Conservation (phyloP, 2,329 filamentous ascomycete species). For the Cryphonectria carpinicola region DNA sequence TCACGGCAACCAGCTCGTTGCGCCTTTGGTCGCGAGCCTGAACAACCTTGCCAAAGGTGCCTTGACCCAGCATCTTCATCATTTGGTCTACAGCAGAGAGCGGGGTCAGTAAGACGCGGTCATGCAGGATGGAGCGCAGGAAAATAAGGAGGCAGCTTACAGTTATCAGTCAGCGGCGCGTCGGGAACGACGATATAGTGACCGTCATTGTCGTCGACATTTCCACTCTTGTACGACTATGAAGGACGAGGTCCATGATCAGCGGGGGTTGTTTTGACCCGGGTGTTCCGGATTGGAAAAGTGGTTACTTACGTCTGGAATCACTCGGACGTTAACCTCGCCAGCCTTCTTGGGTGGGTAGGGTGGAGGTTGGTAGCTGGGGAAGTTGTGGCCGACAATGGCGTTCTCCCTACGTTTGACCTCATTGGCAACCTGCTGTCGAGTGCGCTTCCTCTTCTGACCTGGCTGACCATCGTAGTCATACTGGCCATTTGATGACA, state of each 20-base stretch:
- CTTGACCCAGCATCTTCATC: conserved; percentile 86
- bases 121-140: neutral
- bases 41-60: conserved; percentile 98
- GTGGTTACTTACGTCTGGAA: conserved; percentile 62
- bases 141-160: conserved; percentile 57
- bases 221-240: conserved; percentile 57
- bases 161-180: conserved; percentile 83
- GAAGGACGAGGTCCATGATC: neutral
- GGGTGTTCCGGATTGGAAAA: neutral
- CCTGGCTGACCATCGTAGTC: conserved; percentile 71
- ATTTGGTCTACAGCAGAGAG: conserved; percentile 70
- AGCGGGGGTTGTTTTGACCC: conserved; percentile 13
- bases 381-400: conserved; percentile 69
- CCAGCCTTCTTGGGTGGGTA: conserved; percentile 89
- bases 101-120: neutral
- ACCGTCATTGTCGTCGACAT: conserved; percentile 94
- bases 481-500: conserved; percentile 64
- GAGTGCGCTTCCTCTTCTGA: conserved; percentile 85
- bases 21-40: conserved; percentile 82
- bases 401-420: conserved; percentile 78
- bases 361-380: conserved; percentile 83
- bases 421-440: conserved; percentile 81
- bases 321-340: conserved; percentile 68
- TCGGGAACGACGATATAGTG: conserved; percentile 95
- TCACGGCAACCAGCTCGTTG: conserved; percentile 84